Percentiles rank a stretch among this genome's conserved stretches.
Conservation (phyloP, 2,329 filamentous ascomycete species). For the Ceratocystiopsis sp. region DNA sequence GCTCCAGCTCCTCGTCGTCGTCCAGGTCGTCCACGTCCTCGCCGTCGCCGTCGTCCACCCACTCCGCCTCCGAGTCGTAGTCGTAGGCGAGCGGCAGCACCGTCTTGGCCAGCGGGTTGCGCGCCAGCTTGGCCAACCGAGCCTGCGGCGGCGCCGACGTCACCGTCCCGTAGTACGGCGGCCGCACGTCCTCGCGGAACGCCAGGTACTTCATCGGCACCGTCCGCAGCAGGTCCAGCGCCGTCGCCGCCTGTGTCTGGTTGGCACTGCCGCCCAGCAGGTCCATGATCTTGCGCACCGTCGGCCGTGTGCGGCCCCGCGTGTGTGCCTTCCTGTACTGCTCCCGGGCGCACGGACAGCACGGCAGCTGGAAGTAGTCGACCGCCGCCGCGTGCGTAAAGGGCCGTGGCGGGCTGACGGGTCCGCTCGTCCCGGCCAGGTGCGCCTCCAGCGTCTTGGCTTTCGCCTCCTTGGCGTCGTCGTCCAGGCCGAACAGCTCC, state of each 20-base stretch:
- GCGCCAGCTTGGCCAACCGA: conserved; percentile 32
- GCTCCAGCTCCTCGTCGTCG: conserved; percentile 46
- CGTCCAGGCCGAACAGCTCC: conserved; percentile 38
- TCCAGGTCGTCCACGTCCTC: conserved; percentile 53
- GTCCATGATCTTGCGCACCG: conserved; percentile 45
- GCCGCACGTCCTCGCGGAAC: conserved; percentile 49
- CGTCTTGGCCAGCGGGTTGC: conserved; percentile 32
- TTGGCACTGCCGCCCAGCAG: conserved; percentile 22
- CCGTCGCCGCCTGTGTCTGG: conserved; percentile 19
- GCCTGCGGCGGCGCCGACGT: conserved; percentile 39
- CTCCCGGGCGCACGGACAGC: neutral
- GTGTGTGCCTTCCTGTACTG: conserved; percentile 10
- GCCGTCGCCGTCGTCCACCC: conserved; percentile 59
- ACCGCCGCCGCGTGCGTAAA: conserved; percentile 23
- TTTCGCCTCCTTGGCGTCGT: conserved; percentile 34
- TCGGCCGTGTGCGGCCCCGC: conserved; percentile 16
- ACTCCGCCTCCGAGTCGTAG: conserved; percentile 75
- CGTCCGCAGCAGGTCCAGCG: conserved; percentile 25
- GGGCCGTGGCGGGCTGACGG: conserved; percentile 18
- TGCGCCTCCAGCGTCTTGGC: conserved; percentile 34
- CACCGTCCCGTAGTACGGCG: conserved; percentile 56
- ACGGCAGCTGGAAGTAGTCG: conserved; percentile 28
- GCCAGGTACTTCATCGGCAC: conserved; percentile 47
- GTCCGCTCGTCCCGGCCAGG: conserved; percentile 28
- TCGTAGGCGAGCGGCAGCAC: conserved; percentile 58